Percentiles rank a stretch among this genome's conserved stretches.
phyloP scores from a whole-genome alignment of 352 stramenopile species.

The Globisporangium cystogenes region DNA sequence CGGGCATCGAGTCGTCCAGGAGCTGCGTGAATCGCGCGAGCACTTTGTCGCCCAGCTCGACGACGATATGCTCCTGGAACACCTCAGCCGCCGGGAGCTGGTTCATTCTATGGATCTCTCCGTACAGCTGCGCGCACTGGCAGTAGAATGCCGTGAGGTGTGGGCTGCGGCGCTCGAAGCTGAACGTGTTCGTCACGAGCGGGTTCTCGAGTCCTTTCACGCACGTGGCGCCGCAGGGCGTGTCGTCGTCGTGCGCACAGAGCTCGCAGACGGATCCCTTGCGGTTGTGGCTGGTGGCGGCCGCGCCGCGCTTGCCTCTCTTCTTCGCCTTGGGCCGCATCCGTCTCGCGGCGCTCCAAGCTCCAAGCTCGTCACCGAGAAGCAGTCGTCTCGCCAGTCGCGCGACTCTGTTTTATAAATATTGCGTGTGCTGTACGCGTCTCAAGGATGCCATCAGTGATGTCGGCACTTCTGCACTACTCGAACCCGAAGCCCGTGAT shows the following conservation, averaged over 20 bases:
- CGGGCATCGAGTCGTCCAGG: constrained; percentile 4
- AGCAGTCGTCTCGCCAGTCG: too few relatives aligned
- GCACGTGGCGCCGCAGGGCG: constrained; percentile 7
- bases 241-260: constrained; percentile 11
- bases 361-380: too few relatives aligned
- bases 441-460: not conserved
- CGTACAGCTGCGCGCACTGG: constrained; percentile 29
- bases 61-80: constrained; percentile 31
- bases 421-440: not conserved
- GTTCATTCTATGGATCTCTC: constrained; percentile 31
- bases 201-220: constrained; percentile 9
- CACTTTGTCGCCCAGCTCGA: constrained; percentile 22
- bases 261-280: constrained; percentile 11
- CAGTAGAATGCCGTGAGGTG: constrained; percentile 31
- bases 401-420: not conserved
- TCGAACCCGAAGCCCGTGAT: constrained; percentile 76
- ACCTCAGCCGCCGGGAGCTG: constrained; percentile 10
- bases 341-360: too few relatives aligned
- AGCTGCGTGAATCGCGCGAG: constrained; percentile 15
- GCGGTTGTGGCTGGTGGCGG: not conserved
- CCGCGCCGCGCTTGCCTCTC: constrained; percentile 4
- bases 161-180: constrained; percentile 11
- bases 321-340: constrained; percentile 9
- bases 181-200: constrained; percentile 10
- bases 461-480: constrained; percentile 6